Base-by-base conservation (phyloP, 2,329 filamentous ascomycete genomes). In the Annulohypoxylon truncatum region DNA sequence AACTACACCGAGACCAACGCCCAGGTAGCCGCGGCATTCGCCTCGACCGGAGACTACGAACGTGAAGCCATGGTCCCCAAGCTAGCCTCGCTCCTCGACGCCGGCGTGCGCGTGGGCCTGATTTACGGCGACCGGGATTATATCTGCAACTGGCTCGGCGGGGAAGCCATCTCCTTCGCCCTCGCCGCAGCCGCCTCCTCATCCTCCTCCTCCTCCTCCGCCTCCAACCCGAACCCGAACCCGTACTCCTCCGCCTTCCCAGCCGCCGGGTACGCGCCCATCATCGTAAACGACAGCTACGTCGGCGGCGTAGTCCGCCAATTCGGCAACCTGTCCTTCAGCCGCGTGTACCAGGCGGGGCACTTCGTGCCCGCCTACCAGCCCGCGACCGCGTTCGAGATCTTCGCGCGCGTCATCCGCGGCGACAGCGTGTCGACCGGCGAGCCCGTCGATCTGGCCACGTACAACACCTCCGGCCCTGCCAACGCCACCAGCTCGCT, bases 301-400 rank as follows among this genome's bases (percentile, higher is more conserved):
- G 84, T 85, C 76, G 88, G 83, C 26, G 90, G 90, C 12, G 84
- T 85, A 56, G 89, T 90, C 0, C 83, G 89, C 0, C 89, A 92
- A 73, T 89, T 85, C 68, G 89, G 88, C 8, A 91, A 91, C 64
- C 82, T 87, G 62, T 85, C 82, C 3, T 88, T 87, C 74, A 82
- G 82, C 29, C 79, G 85, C 0, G 80, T 87, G 28, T 87, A 84
- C 70, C 80, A 86, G 68, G 80, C 84, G 5, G 84, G 85, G 0
- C 85, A 87, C 69, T 80, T 84, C 69, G 80, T 84, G 2, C 82
- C 82, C 0, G 82, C 78, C 26, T 81, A 82, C 61, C 82, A 84
- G 71, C 83, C 82, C 6, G 71, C 79, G 28, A 81, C 81, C 1
- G 74, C 81, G 1, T 76, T 83, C 65, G 77, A 79, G 63, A 73